Percentiles rank a stretch among this genome's conserved stretches.
These are phyloP conservation scores for Pseudocercospora cruenta DNA, from an alignment of 2,329 filamentous ascomycete species.

Conservation along the genomic window DNA sequence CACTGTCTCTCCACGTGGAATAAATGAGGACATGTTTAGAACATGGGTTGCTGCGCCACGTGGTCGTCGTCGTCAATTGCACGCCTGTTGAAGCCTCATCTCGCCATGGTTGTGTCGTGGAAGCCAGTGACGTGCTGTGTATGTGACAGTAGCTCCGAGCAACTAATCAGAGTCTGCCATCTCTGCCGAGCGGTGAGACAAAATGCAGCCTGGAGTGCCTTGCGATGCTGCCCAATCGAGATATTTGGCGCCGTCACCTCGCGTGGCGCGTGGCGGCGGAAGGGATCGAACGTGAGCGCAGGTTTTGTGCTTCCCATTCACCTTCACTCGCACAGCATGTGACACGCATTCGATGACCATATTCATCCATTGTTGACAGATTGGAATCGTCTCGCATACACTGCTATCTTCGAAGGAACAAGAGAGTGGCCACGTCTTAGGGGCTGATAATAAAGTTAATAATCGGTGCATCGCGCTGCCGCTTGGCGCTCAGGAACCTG, in stretches of 20 bases:
- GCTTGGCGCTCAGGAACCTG: background rate
- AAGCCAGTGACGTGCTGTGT: background rate
- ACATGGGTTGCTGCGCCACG: constrained; percentile 3
- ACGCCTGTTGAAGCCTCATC: background rate
- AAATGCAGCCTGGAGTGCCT: background rate
- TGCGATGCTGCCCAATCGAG: background rate
- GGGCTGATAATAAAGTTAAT: background rate
- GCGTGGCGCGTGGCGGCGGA: background rate
- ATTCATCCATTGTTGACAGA: background rate
- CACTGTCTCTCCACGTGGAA: constrained; percentile 6
- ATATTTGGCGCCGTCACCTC: background rate
- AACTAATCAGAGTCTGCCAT: background rate
- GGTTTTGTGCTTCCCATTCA: constrained; percentile 1
- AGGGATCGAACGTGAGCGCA: background rate
- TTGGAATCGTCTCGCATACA: background rate
- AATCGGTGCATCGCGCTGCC: background rate
- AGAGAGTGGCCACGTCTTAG: background rate
- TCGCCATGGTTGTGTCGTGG: background rate
- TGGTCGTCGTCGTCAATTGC: constrained; percentile 1
- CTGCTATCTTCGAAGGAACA: background rate
- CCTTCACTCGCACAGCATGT: background rate
- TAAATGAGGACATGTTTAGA: background rate
- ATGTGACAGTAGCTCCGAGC: background rate
- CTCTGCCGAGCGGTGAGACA: background rate
- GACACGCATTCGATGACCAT: background rate